Evolutionary conservation across 441 rosid species (phyloP), one percentile per base, ranked within the genome.

Genomic region (Adansonia madagascariensis): DNA sequence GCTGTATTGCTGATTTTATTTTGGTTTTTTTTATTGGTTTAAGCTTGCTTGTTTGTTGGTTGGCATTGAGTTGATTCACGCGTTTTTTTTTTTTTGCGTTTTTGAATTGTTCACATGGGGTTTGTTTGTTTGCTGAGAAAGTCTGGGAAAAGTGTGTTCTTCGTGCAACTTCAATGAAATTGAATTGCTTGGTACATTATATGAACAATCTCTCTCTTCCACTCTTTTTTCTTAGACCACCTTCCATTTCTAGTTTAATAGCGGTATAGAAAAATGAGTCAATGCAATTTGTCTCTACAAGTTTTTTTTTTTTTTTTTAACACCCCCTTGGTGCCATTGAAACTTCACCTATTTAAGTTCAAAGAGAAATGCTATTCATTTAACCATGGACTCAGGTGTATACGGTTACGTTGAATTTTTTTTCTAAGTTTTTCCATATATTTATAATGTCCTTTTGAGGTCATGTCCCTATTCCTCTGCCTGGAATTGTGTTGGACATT

Each of bases 131-230:
- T 15, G 41, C 49, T 43, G 39, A 56, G 64, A 41, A 73, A 53
- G 14, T 55, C 27, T 2, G 8, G 59, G 43, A 49, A 71, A 35
- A 39, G 24, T 17, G 31, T 50, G 46, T 35, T 72, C 64, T 56
- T 55, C 64, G 1, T 39, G 75, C 18, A 56, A 64, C 52, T 11
- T 56, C 65, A 56, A 73, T 73, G 66, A 73, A 41, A 73, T 41
- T 56, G 75, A 73, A 57, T 56, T 73, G 52, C 64, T 57, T 56
- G 39, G 65, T 60, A 22, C 46, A 62, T 60, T 22, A 47, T 60
- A 61, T 24, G 39, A 24, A 12, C 20, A 43, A 57, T 41, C 31
- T 57, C 27, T 49, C 35, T 31, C 35, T 31, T 31, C 35, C 35
- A 31, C 35, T 31, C 35, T 31, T 4, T 31, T 31, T 31, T 31